Percentiles rank a stretch among this genome's conserved stretches.
phyloP scores from a whole-genome alignment of 352 stramenopile species.

The Peronospora farinosa region DNA sequence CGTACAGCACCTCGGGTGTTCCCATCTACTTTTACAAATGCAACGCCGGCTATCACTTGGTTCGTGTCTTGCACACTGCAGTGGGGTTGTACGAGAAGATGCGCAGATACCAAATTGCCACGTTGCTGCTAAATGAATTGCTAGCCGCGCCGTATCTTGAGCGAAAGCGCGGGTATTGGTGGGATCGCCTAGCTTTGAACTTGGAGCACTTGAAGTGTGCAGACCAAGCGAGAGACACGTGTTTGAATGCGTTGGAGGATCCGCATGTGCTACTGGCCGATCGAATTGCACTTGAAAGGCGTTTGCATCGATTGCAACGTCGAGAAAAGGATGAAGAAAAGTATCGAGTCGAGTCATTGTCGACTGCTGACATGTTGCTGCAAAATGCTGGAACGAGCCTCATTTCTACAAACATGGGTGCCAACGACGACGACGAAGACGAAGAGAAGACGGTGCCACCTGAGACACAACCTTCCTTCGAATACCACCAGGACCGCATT shows the following conservation, averaged over 20 bases:
- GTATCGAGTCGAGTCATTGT: conserved; percentile 10
- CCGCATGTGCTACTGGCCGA: conserved; percentile 47
- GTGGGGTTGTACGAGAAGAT: conserved; percentile 70
- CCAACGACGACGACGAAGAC: conserved; percentile 6
- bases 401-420: conserved; percentile 3
- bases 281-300: conserved; percentile 46
- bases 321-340: conserved; percentile 13
- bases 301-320: conserved; percentile 42
- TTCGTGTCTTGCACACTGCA: conserved; percentile 49
- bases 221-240: conserved; percentile 42
- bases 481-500: conserved; percentile 46
- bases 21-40: conserved; percentile 53
- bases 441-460: conserved; percentile 9
- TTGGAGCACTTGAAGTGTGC: conserved; percentile 63
- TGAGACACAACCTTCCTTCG: conserved; percentile 15
- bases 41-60: conserved; percentile 64
- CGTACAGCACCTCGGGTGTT: conserved; percentile 11
- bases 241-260: conserved; percentile 51
- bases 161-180: conserved; percentile 69
- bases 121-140: conserved; percentile 59
- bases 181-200: conserved; percentile 66
- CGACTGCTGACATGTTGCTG: conserved; percentile 12
- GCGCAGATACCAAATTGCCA: conserved; percentile 62
- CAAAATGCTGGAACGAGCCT: conserved; percentile 20
- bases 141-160: conserved; percentile 45